Evolutionary conservation across 2,329 filamentous ascomycete species (phyloP), one percentile per base, ranked within the genome.

Genomic region (Neocucurbitaria cava): DNA sequence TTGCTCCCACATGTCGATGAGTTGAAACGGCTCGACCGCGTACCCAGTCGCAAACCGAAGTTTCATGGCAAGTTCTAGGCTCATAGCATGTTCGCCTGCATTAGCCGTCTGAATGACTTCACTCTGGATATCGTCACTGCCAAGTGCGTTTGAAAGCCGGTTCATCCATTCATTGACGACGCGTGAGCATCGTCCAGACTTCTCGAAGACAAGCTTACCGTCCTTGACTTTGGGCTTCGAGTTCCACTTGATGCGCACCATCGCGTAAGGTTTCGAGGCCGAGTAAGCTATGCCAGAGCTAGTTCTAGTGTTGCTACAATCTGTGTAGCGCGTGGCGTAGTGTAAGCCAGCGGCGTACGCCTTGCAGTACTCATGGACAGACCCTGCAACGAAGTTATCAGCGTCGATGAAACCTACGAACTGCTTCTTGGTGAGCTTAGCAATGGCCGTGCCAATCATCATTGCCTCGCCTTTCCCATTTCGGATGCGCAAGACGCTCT

Each of bases 211-310:
- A 2, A 64, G 51, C 38, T 52, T 44, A 5, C 42, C 45, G 7
- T 59, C 49, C 13, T 40, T 23, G 17, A 62, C 49, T 41, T 62
- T 64, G 9, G 57, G 51, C 39, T 62, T 64, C 0, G 57, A 62
- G 13, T 55, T 62, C 59, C 59, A 62, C 41, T 64, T 62, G 35
- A 64, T 59, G 20, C 59, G 56, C 6, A 64, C 50, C 61, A 62
- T 64, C 3, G 51, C 35, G n/a, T 59, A 46, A 3, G 40, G n/a
- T 5, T 52, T 3, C 5, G 28, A 20, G 3, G 13, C n/a, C 13
- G 24, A 17, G 5, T 24, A 31, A 17, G 4, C 39, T 3, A 56
- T 41, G 3, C 17, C 5, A 5, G 8, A 3, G 36, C 21, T 24
- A 23, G 17, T 4, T 6, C 8, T 10, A 9, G 17, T 23, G 1